These are phyloP conservation scores for Serendipita indica DNA, from an alignment of 768 basidiomycete genomes.

Conservation along the genomic window DNA sequence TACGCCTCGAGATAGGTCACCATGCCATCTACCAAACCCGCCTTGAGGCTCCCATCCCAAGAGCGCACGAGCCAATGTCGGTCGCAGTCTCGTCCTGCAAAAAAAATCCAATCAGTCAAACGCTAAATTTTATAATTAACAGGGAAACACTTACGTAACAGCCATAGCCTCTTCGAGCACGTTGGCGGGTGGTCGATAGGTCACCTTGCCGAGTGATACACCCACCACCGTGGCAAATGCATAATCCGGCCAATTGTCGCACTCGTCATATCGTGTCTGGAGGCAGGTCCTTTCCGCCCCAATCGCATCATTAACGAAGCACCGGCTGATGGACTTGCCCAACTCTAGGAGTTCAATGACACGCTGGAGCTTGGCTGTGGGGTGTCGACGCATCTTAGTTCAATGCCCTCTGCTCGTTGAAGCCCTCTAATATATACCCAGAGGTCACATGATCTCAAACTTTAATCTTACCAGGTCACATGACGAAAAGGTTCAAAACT, in stretches of 20 bases:
- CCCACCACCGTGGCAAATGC: slow-evolving; percentile 28
- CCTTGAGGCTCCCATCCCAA: slow-evolving; percentile 33
- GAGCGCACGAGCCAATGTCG: slow-evolving; percentile 28
- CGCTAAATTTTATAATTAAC: slow-evolving; percentile 16
- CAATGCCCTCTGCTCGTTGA: slow-evolving; percentile 28
- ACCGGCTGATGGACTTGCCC: too few relatives aligned
- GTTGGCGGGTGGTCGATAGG: slow-evolving; percentile 1
- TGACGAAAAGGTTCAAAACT: too few relatives aligned
- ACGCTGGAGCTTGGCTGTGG: too few relatives aligned
- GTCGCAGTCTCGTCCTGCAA: slow-evolving; percentile 23
- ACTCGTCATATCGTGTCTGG: too few relatives aligned
- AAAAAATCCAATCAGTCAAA: slow-evolving; percentile 25
- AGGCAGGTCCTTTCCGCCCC: too few relatives aligned
- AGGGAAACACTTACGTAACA: background rate
- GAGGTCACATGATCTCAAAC: slow-evolving; percentile 20
- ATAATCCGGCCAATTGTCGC: too few relatives aligned
- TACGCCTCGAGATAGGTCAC: slow-evolving; percentile 25
- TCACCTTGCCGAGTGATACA: background rate
- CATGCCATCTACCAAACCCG: slow-evolving; percentile 30
- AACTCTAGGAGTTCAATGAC: too few relatives aligned
- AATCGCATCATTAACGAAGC: too few relatives aligned
- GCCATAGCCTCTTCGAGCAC: slow-evolving; percentile 10
- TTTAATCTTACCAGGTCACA: too few relatives aligned
- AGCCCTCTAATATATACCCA: slow-evolving; percentile 29
- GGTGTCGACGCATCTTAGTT: slow-evolving; percentile 29